Conservation (phyloP, 2,329 filamentous ascomycete genomes). For the Rhinocladiella similis region DNA sequence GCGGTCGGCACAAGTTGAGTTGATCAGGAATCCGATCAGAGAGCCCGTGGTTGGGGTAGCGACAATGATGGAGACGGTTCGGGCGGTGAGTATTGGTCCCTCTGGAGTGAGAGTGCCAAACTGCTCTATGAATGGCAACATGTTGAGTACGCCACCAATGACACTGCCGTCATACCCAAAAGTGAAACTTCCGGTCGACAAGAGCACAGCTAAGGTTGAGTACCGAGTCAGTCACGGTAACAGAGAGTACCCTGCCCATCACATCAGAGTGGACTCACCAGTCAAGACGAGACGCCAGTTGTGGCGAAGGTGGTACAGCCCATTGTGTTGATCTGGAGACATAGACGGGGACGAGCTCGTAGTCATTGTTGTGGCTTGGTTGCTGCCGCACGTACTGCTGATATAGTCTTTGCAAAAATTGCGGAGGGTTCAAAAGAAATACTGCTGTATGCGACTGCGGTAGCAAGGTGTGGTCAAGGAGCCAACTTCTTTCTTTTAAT, state of each 20-base stretch:
- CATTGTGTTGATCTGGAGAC: not conserved
- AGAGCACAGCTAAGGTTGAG: not conserved
- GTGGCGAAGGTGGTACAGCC: not conserved
- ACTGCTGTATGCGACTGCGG: too few relatives aligned
- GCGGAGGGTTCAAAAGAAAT: too few relatives aligned
- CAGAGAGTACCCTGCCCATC: too few relatives aligned
- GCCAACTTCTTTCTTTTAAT: too few relatives aligned
- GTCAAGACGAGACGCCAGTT: not conserved
- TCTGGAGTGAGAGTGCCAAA: not conserved
- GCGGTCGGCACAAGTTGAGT: not conserved
- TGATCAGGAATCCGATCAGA: not conserved
- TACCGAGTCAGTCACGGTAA: not conserved
- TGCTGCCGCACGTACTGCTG: too few relatives aligned
- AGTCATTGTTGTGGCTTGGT: too few relatives aligned
- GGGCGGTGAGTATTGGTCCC: not conserved
- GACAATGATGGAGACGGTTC: not conserved
- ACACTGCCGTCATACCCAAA: not conserved
- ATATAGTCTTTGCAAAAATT: too few relatives aligned
- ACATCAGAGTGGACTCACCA: too few relatives aligned
- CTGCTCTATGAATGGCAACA: not conserved
- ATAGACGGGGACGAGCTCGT: not conserved
- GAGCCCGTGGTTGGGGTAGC: not conserved
- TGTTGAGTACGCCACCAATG: not conserved
- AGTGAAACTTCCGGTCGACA: not conserved
- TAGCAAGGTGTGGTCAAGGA: too few relatives aligned